Evolutionary conservation across 2,329 filamentous ascomycete genomes (phyloP).

Genomic region (Epichloe hybrida): DNA sequence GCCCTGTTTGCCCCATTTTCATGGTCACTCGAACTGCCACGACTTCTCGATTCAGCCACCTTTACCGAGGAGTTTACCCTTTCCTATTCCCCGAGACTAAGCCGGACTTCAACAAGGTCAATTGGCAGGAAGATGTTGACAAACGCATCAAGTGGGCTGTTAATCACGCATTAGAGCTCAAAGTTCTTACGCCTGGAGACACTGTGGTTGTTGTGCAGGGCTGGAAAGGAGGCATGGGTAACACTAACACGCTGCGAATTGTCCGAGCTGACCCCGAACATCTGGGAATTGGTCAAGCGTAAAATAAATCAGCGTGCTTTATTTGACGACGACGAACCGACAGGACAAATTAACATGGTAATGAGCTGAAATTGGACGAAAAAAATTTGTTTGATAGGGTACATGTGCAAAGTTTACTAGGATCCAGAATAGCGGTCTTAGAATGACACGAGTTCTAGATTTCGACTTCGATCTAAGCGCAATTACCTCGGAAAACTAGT

Average conservation of each 20-base stretch:
- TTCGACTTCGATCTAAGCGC: too few species aligned
- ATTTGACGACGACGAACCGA: background rate
- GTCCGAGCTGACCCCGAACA: conserved; percentile 47
- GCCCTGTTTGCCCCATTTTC: conserved; percentile 96
- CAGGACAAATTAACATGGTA: background rate
- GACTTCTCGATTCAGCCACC: conserved; percentile 78
- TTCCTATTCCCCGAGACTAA: conserved; percentile 90
- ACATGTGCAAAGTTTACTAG: background rate
- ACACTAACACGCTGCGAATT: conserved; percentile 69
- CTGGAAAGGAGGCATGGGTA: conserved; percentile 84
- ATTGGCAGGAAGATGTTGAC: conserved; percentile 99
- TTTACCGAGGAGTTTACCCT: conserved; percentile 96
- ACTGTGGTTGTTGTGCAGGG: conserved; percentile 75
- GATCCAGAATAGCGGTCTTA: background rate
- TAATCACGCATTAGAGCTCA: conserved; percentile 69
- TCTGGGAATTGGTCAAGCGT: conserved; percentile 39
- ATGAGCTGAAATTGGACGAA: background rate
- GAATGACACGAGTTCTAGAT: background rate
- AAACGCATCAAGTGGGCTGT: conserved; percentile 96
- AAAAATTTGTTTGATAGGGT: background rate
- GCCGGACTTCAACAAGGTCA: conserved; percentile 82
- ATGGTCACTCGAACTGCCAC: conserved; percentile 87
- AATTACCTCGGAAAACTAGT: too few species aligned
- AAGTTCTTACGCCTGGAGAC: conserved; percentile 58
- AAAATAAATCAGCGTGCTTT: background rate